Base-by-base conservation (phyloP, 2,329 filamentous ascomycete genomes). In the Colletotrichum phormii region DNA sequence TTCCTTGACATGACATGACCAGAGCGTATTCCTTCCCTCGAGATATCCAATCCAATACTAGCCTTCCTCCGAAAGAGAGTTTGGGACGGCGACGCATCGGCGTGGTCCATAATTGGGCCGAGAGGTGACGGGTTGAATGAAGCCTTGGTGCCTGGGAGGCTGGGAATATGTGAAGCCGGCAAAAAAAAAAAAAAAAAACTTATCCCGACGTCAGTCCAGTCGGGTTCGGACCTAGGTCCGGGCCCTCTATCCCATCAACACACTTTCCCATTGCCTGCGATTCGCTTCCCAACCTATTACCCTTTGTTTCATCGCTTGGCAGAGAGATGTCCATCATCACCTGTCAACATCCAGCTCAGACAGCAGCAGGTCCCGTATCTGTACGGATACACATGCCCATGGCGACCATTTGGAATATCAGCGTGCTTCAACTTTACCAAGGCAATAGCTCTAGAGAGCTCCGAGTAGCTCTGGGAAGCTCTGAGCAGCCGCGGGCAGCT, bases 191-290 rank as follows among this genome's bases (percentile, higher is more conserved):
- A 55, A 51, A 29, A 55, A 55, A 67, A 71, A 71, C 68, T 62
- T 71, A 71, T 57, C 64, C 57, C 57, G 67, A 71, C 68, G 35
- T 68, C 68, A 71, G 29, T 26, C 64, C 42, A 67, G 68, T 62
- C 68, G 49, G 29, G 33, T 62, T 55, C 68, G 57, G 64, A 51
- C 64, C 51, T 67, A 35, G 18, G 64, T 67, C 68, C 68, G 68
- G 49, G 5, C 49, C 58, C 49, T 58, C 18, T 46, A 26, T 33
- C n/a, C 24, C 58, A 49, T 33, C 49, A 67, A 62, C 57, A 60
- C 42, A 67, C 29, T 31, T 57, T 55, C 18, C 51, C 49, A 22
- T 24, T 51, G 64, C 49, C 58, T 67, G 57, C 57, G 57, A 67
- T 61, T 57, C 64, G 67, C 66, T 62, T 59, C 51, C 61, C 68